Evolutionary conservation across 1,284 basidiomycete species (phyloP), one percentile per base, ranked within the genome.

Genomic region (Amylostereum areolatum): DNA sequence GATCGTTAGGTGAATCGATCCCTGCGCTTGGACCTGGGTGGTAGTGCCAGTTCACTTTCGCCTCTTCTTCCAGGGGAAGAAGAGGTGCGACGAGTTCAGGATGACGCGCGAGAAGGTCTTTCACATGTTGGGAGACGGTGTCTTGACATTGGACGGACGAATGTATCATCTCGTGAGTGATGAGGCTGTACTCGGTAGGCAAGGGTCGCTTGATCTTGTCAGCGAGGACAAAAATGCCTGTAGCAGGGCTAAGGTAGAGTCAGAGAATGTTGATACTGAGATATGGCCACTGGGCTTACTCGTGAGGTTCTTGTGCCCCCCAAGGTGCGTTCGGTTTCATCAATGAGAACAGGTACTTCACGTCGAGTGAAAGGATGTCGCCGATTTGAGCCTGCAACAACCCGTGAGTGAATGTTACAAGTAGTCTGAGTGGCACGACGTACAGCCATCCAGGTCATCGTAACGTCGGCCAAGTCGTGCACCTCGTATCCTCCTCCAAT

Each of bases 391-490:
- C 74, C 81, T 83, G 50, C 24, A 43, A 2, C 11, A 37, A 48
- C 34, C 32, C 52, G 37, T 51, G 43, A 30, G 18, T 44, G 37
- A 45, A 36, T 39, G 42, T 27, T 35, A 6, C 10, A n/a, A 37
- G 30, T 29, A 39, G 43, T 29, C 35, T 48, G 62, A 34, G 24
- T 7, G 9, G 5, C 11, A 31, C 12, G 10, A 60, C 75, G 39
- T 55, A 83, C 81, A 46, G 73, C 72, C 80, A 88, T 85, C 85
- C 85, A 87, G 39, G 69, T 68, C 37, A 87, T 65, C 4, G 81
- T 73, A 33, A 86, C 44, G 57, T 86, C 81, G 0, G 84, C 72
- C n/a, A 87, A 61, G 55, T 87, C 85, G 59, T 85, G 85, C 40
- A 78, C 69, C 30, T 70, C 60, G 63, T 78, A 87, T 32, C 84